Percentiles rank a stretch among this genome's conserved stretches.
Evolutionary conservation across 2,329 filamentous ascomycete species (phyloP).

Genomic region (Beauveria sp.): DNA sequence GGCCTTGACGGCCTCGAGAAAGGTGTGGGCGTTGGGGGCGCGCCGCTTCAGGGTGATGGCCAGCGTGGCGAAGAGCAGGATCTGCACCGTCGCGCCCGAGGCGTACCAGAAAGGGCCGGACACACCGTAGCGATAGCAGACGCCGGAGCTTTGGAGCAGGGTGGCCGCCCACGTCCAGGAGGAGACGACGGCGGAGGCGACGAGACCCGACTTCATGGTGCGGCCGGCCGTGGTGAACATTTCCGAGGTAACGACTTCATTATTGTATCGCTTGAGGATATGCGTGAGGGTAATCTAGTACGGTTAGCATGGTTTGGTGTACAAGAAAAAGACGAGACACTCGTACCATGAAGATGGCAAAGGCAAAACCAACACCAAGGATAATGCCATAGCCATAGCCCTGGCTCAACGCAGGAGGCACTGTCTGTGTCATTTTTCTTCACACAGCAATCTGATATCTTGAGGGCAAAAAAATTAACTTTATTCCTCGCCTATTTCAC

Average conservation of each 20-base stretch:
- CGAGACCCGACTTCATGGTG: conserved; percentile 81
- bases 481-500: neutral
- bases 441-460: too few species aligned
- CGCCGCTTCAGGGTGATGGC: conserved; percentile 84
- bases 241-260: conserved; percentile 79
- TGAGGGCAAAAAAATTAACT: neutral
- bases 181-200: conserved; percentile 82
- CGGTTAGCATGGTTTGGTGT: neutral
- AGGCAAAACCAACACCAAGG: conserved; percentile 64
- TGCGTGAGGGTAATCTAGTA: conserved; percentile 57
- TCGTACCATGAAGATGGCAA: conserved; percentile 62
- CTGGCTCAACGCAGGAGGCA: conserved; percentile 38
- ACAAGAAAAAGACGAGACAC: neutral
- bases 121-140: conserved; percentile 73
- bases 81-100: conserved; percentile 72
- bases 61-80: conserved; percentile 81
- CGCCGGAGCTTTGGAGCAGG: conserved; percentile 68
- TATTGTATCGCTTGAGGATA: conserved; percentile 52
- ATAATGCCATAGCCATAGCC: conserved; percentile 73
- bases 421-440: neutral
- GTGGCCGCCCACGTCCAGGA: conserved; percentile 93
- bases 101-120: conserved; percentile 54
- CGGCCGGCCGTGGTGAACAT: conserved; percentile 87
- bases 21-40: conserved; percentile 79
- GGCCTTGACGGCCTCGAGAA: conserved; percentile 74